Base-by-base conservation (phyloP, 2,329 filamentous ascomycete species). In the Cryphonectria nitschkei region DNA sequence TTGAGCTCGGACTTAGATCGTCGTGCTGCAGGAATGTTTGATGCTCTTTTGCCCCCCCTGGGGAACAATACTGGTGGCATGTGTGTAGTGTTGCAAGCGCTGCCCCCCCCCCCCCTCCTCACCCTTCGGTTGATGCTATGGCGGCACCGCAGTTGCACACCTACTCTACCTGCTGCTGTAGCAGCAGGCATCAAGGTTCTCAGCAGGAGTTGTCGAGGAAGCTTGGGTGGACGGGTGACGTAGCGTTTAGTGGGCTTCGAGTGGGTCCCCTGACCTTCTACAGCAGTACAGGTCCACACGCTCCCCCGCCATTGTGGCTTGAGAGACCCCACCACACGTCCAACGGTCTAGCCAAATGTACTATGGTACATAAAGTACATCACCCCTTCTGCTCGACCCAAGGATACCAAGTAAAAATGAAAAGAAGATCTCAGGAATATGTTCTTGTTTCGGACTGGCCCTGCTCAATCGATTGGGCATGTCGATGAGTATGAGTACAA, bases 291-390 rank as follows among this genome's bases (percentile, higher is more conserved):
- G 50, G 8, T 34, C 52, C 52, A 41, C 65, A 54, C 26, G 16
- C 0, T 46, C 32, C 65, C 65, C 65, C 65, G 65, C 65, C 65
- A 67, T 60, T 67, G 65, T 67, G 65, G 65, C 65, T 67, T 67
- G 54, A 67, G n/a, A 16, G 58, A 5, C 34, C 58, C 46, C 34
- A 58, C 54, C 29, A n/a, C 32, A 39, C 32, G 32, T 39, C 8
- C 34, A 34, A 61, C 16, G 58, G 32, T 6, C 32, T 58, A 14
- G 29, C 54, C 54, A 58, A 39, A 9, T 11, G 37, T 34, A 34
- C 34, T 34, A 34, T 34, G 9, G 37, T 39, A 9, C 37, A 39
- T 4, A 7, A 46, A 46, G 16, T 46, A 46, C 43, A 5, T 16
- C 4, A 9, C 39, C 26, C 26, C 26, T 26, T 41, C 39, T 41